Percentiles rank a stretch among this genome's conserved stretches.
Conservation (phyloP, 2,329 filamentous ascomycete species). For the Arthrobotrys megalospora region DNA sequence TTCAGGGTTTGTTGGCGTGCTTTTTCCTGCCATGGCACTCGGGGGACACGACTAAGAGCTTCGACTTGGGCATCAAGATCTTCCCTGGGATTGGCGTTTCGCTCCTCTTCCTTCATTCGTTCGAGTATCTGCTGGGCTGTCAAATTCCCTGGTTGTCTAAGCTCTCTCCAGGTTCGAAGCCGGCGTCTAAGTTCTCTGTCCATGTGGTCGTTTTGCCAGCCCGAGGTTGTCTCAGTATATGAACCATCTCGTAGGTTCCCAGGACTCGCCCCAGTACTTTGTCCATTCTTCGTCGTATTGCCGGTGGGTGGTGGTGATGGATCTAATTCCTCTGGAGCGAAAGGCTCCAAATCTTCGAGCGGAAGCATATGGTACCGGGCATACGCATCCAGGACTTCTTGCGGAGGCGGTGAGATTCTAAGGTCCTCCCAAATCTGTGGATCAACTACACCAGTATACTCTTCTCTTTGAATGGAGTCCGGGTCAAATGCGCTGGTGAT, state of each 20-base stretch:
- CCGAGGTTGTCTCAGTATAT: neutral
- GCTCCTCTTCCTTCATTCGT: slow-evolving; percentile 4
- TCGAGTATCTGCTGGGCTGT: neutral
- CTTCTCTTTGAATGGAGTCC: neutral
- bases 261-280: no score
- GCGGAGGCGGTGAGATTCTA: neutral
- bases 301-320: neutral
- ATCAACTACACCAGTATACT: neutral
- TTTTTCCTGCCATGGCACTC: neutral
- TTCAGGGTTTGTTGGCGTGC: neutral
- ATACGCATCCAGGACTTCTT: slow-evolving; percentile 4
- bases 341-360: neutral
- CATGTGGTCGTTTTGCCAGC: slow-evolving; percentile 9
- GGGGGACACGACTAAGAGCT: neutral
- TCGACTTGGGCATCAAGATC: neutral
- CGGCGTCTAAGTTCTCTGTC: slow-evolving; percentile 6
- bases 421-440: neutral
- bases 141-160: neutral
- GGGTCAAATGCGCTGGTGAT: neutral
- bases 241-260: neutral
- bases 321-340: neutral
- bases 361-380: neutral
- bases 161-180: neutral
- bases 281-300: neutral
- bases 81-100: neutral